Percentiles rank a stretch among this genome's conserved stretches.
phyloP scores from a whole-genome alignment of 129 eudicot species.

The Erigeron canadensis region DNA sequence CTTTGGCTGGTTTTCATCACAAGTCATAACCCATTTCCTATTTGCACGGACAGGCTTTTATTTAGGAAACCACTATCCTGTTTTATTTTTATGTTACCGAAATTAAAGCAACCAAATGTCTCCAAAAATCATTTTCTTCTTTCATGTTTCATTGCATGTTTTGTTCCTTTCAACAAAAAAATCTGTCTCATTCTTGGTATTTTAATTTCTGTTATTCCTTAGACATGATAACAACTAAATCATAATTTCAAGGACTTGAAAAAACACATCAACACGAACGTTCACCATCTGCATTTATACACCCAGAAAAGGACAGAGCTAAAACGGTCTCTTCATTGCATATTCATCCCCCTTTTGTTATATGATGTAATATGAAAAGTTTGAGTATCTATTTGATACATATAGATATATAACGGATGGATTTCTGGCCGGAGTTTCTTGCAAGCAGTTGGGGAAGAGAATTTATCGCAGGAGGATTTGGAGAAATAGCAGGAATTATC shows the following conservation, averaged over 20 bases:
- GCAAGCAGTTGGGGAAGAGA: constrained; percentile 77
- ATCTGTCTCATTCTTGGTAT: too few species aligned
- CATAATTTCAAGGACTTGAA: too few species aligned
- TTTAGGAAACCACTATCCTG: constrained; percentile 11
- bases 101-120: neutral
- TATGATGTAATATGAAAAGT: neutral
- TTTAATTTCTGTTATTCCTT: neutral
- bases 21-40: neutral
- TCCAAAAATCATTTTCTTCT: constrained; percentile 9
- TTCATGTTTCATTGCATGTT: constrained; percentile 1
- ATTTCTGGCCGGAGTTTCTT: constrained; percentile 72
- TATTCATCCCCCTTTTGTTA: neutral
- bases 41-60: constrained; percentile 10
- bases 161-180: neutral
- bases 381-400: neutral
- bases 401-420: constrained; percentile 29
- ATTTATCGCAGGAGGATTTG: constrained; percentile 86
- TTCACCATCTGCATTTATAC: neutral
- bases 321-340: neutral
- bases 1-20: neutral
- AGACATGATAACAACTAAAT: neutral
- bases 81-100: constrained; percentile 4
- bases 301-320: neutral
- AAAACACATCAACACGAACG: neutral
- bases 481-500: constrained; percentile 67